Conservation (phyloP, 2,329 filamentous ascomycete genomes). For the Calcarisporium arbuscula region DNA sequence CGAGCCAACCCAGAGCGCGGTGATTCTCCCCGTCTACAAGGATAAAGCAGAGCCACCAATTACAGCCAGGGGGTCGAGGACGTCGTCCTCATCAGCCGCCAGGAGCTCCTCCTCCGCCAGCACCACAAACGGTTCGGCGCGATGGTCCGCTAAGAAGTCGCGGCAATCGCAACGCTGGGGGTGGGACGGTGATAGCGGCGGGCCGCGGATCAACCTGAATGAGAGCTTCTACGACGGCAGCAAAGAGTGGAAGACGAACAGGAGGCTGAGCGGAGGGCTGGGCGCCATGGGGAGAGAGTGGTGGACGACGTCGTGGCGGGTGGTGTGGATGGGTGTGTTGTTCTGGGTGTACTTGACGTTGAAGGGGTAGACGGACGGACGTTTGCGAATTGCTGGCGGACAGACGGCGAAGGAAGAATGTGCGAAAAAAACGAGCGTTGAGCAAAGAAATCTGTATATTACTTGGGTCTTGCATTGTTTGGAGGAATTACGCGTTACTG, state of each 20-base stretch:
- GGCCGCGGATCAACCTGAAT: constrained; percentile 50
- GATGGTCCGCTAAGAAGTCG: constrained; percentile 19
- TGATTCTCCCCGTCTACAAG: constrained; percentile 39
- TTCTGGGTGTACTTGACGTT: constrained; percentile 64
- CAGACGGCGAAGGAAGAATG: no score
- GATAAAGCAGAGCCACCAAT: constrained; percentile 43
- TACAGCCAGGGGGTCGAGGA: background rate
- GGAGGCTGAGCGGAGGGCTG: constrained; percentile 23
- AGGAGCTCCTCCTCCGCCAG: constrained; percentile 15
- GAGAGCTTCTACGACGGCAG: constrained; percentile 38
- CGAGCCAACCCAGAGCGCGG: constrained; percentile 26
- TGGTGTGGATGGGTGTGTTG: constrained; percentile 54
- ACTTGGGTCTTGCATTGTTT: no score
- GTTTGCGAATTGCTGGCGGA: no score
- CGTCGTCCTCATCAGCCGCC: constrained; percentile 10
- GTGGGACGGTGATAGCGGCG: constrained; percentile 33
- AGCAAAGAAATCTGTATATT: no score
- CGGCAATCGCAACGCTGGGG: constrained; percentile 30
- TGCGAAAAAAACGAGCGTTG: no score
- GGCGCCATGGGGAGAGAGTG: constrained; percentile 53
- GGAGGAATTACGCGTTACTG: no score
- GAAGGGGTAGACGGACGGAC: no score
- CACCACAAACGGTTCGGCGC: constrained; percentile 14
- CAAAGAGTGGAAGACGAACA: constrained; percentile 24
- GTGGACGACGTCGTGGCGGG: constrained; percentile 52